Evolutionary conservation across 2,329 filamentous ascomycete species (phyloP).

Genomic region (Hypoxylon sp.): DNA sequence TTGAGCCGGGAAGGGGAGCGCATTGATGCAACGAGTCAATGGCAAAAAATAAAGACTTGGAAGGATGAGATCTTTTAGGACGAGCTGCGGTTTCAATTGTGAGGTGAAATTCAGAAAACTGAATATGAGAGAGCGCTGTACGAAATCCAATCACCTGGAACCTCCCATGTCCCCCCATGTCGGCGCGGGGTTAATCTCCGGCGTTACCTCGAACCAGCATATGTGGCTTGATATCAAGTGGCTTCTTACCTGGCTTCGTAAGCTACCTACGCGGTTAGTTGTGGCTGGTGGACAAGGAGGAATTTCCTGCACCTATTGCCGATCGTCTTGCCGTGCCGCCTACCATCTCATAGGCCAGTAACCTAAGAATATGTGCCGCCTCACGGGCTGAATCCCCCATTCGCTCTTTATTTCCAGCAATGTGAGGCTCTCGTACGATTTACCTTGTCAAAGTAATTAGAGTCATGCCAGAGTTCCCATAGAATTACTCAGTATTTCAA

Average conservation of each 20-base stretch:
- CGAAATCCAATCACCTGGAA: slow-evolving; percentile 12
- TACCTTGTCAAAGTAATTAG: slow-evolving; percentile 4
- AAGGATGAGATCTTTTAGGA: slow-evolving; percentile 3
- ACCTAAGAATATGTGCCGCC: slow-evolving; percentile 9
- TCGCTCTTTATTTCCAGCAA: slow-evolving; percentile 10
- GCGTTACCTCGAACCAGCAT: background rate
- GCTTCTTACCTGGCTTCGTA: background rate
- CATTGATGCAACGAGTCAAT: slow-evolving; percentile 10
- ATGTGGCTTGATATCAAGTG: slow-evolving; percentile 16
- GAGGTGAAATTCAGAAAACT: slow-evolving; percentile 23
- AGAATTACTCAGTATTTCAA: slow-evolving; percentile 25
- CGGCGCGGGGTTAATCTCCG: slow-evolving; percentile 36
- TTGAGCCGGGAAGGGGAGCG: background rate
- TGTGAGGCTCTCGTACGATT: slow-evolving; percentile 27
- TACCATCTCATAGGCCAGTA: slow-evolving; percentile 14
- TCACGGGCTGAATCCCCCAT: slow-evolving; percentile 31
- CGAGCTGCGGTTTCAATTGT: slow-evolving; percentile 20
- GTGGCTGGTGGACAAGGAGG: slow-evolving; percentile 26
- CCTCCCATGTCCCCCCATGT: too few relatives aligned
- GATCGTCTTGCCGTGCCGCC: slow-evolving; percentile 38
- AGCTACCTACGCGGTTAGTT: too few relatives aligned
- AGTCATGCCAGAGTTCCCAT: slow-evolving; percentile 2
- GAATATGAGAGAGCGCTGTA: slow-evolving; percentile 14
- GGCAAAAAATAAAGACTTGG: background rate
- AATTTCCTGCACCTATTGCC: slow-evolving; percentile 39